phyloP scores from a whole-genome alignment of 192 early-diverging fungal genomes.

The Gryganskiella cystojenkinii region DNA sequence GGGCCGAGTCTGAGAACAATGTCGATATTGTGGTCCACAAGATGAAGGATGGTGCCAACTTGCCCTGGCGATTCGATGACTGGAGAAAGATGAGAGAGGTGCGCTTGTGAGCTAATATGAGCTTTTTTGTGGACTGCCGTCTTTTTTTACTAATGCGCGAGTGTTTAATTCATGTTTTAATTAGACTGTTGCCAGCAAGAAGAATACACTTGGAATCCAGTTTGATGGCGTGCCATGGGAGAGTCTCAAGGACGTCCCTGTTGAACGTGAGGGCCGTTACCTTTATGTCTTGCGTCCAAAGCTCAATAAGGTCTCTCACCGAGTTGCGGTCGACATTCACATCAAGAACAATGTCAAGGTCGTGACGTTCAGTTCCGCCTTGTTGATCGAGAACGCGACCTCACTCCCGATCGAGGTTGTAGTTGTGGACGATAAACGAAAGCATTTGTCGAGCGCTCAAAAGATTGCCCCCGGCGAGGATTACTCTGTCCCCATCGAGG shows the following conservation, averaged over 20 bases:
- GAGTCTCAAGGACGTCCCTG: conserved; percentile 86
- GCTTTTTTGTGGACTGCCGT: too few species aligned
- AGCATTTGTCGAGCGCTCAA: conserved; percentile 59
- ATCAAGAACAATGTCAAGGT: conserved; percentile 91
- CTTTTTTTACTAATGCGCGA: not conserved
- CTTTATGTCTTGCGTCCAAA: conserved; percentile 86
- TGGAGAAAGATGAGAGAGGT: conserved; percentile 94
- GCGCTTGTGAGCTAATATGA: conserved; percentile 14
- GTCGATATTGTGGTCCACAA: conserved; percentile 76
- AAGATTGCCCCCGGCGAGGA: conserved; percentile 83
- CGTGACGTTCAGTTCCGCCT: conserved; percentile 88
- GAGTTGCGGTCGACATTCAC: conserved; percentile 88
- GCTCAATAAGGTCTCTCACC: conserved; percentile 81
- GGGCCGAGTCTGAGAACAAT: conserved; percentile 76
- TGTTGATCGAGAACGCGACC: conserved; percentile 88
- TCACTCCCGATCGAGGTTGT: conserved; percentile 81
- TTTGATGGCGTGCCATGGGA: conserved; percentile 91
- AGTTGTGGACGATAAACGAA: conserved; percentile 74
- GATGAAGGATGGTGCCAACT: conserved; percentile 75
- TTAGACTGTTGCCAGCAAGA: conserved; percentile 54
- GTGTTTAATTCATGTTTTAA: not conserved
- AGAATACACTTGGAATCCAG: conserved; percentile 88
- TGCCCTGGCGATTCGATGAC: conserved; percentile 97
- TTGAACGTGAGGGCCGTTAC: conserved; percentile 89
- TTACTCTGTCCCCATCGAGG: conserved; percentile 87